Percentiles rank a stretch among this genome's conserved stretches.
Conservation (phyloP, 345 rosid species). For the thale cress (Arabidopsis thaliana) region TAIR10.1 NC_003075.7:11198001-11198500, state of each 20-base stretch:
- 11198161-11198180: background rate
- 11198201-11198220: background rate
- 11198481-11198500: background rate
- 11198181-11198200: background rate
- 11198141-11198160: background rate
- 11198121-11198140: background rate
- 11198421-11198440: background rate
- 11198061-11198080: background rate
- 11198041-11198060: constrained; percentile 9
- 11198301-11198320: background rate
- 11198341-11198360: background rate
- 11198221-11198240: background rate
- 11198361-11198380: background rate
- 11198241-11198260: background rate
- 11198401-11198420: background rate
- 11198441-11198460: no score
- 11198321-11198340: background rate
- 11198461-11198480: background rate
- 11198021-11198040: background rate
- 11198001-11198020: background rate
- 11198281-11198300: background rate
- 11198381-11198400: background rate
- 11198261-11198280: background rate
- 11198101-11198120: background rate
- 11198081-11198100: background rate